phyloP scores from a whole-genome alignment of 257 asterid species.

The Scutellaria barbata region DNA sequence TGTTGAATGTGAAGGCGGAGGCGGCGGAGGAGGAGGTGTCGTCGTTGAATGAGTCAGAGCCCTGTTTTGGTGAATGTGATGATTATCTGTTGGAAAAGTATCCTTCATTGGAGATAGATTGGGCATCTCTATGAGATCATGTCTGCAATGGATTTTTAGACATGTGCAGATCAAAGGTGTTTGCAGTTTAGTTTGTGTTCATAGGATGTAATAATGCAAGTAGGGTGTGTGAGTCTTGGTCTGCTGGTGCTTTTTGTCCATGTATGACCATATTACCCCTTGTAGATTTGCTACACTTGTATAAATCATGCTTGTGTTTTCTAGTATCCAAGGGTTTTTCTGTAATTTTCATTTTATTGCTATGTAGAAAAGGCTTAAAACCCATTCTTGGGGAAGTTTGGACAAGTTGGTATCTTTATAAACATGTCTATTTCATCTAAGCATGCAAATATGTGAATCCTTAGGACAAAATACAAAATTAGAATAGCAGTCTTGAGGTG shows the following conservation, averaged over 20 bases:
- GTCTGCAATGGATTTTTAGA: conserved; percentile 81
- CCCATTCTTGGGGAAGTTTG: too few relatives aligned
- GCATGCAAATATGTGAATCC: too few relatives aligned
- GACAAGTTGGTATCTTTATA: too few relatives aligned
- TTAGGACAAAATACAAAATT: too few relatives aligned
- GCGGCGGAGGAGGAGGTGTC: conserved; percentile 41
- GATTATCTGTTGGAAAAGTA: conserved; percentile 59
- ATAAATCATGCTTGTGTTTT: conserved; percentile 8
- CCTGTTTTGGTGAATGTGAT: conserved; percentile 39
- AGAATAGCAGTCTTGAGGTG: background rate
- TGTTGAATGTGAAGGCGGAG: conserved; percentile 54
- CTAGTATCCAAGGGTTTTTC: background rate
- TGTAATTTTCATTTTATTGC: background rate
- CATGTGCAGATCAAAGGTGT: conserved; percentile 55
- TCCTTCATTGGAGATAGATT: conserved; percentile 93
- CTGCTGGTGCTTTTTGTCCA: conserved; percentile 56
- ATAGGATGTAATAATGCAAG: background rate
- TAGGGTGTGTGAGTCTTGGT: conserved; percentile 37
- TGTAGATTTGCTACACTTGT: conserved; percentile 21
- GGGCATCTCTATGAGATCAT: conserved; percentile 74
- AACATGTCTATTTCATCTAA: too few relatives aligned
- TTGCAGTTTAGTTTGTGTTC: conserved; percentile 3
- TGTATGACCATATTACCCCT: conserved; percentile 40
- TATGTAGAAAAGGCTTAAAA: too few relatives aligned
- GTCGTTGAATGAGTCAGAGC: conserved; percentile 48